Conservation (phyloP, 192 early-diverging fungal genomes). For the Spizellomyces punctatus region DNA sequence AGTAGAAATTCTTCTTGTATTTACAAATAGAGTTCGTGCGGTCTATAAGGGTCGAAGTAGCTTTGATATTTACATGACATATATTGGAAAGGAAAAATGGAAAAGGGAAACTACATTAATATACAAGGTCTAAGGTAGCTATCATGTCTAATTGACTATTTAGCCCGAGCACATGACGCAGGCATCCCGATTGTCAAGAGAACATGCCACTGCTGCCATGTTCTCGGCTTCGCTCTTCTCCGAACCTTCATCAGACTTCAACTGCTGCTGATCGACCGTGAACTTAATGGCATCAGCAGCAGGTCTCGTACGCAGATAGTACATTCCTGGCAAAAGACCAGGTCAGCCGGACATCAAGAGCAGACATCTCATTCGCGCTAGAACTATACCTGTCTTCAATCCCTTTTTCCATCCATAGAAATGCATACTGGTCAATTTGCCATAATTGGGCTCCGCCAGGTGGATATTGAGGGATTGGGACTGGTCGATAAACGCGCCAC, state of each 20-base stretch:
- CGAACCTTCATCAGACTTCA: constrained; percentile 43
- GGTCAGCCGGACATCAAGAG: background rate
- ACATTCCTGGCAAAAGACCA: constrained; percentile 66
- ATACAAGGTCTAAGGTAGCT: background rate
- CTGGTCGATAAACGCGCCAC: constrained; percentile 97
- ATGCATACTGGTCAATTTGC: constrained; percentile 95
- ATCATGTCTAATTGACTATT: background rate
- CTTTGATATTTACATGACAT: too few species aligned
- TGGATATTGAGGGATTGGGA: constrained; percentile 95
- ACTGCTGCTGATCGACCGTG: constrained; percentile 80
- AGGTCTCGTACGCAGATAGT: constrained; percentile 95
- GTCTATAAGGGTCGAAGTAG: too few species aligned
- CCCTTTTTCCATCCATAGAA: constrained; percentile 99
- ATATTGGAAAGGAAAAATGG: background rate
- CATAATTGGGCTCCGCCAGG: constrained; percentile 91
- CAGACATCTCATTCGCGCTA: background rate
- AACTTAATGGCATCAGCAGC: constrained; percentile 98
- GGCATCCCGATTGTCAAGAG: constrained; percentile 90
- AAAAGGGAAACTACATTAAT: constrained; percentile 3
- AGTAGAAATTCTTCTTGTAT: background rate
- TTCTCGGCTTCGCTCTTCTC: constrained; percentile 43
- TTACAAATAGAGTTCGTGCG: too few species aligned
- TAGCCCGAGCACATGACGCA: constrained; percentile 81
- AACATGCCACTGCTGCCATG: constrained; percentile 81
- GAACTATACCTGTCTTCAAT: constrained; percentile 80